Evolutionary conservation across 495 filamentous ascomycete genomes (phyloP), one percentile per base, ranked within the genome.

Genomic region (Poronia punctata): DNA sequence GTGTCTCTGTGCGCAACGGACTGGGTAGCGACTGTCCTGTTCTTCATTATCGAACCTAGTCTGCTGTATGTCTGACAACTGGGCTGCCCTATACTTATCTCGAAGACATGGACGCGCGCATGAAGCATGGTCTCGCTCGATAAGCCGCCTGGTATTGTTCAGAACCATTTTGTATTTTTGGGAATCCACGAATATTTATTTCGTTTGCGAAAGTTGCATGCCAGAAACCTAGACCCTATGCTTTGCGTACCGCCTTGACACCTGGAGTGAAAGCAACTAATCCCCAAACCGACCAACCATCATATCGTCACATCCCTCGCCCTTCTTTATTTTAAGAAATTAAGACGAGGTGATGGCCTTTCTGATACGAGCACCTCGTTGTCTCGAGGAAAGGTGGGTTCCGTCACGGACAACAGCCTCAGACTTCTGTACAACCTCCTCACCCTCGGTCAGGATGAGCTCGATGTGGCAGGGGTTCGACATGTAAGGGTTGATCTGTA

Each of bases 401-500:
- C 65, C 54, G 50, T 83, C 75, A 46, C 76, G 72, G 52, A 75
- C 74, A 53, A 79, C 73, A 27, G 74, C 63, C 50, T 79, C 74
- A 26, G 75, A 78, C 77, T 96, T 96, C 70, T 87, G 77, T 48
- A 95, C 82, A 48, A 83, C 75, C 76, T 99, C 92, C 59, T 88
- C 80, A 40, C 76, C 86, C 76, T 99, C 93, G 59, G 93, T 95
- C 52, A 99, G 80, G 82, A 99, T 97, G 45, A 97, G 72, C 75
- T 99, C 92, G 71, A 99, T 92, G 78, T 99, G 92, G 82, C 88
- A 99, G 48, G 92, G 92, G 78, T 95, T 93, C 42, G 87, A 95
- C 93, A 97, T 96, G 79, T 96, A 96, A 40, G 88, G 89, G 78
- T 95, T 96, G 75, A 97, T 97, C 88, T 95, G 61, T 42, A 42